These are phyloP conservation scores for Suillus fuscotomentosus DNA, from an alignment of 768 basidiomycete genomes.

Conservation along the genomic window DNA sequence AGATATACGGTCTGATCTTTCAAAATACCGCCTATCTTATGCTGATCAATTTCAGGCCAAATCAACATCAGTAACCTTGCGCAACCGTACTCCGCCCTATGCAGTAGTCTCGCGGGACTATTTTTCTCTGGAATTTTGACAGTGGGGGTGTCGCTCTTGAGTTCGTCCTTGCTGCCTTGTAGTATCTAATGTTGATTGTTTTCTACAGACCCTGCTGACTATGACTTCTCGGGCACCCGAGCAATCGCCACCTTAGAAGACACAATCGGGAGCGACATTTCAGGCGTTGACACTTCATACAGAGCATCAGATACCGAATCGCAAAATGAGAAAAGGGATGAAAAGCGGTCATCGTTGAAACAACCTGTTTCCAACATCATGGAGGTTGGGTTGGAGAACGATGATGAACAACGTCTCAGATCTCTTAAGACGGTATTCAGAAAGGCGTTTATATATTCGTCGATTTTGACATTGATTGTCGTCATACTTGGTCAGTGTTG, in stretches of 20 bases:
- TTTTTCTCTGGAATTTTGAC: conserved; percentile 38
- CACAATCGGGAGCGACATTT: conserved; percentile 4
- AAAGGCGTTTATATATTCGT: conserved; percentile 33
- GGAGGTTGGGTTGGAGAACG: neutral
- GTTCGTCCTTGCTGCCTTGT: conserved; percentile 15
- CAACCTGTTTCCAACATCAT: neutral
- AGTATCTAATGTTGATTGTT: conserved; percentile 2
- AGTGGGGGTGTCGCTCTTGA: conserved; percentile 33
- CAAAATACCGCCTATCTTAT: neutral
- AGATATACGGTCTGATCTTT: conserved; percentile 38
- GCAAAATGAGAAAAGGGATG: conserved; percentile 4
- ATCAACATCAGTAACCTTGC: conserved; percentile 38
- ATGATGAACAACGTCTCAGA: conserved; percentile 11
- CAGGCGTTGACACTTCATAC: neutral
- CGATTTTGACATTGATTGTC: conserved; percentile 31
- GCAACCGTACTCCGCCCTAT: conserved; percentile 39
- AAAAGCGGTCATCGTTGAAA: neutral
- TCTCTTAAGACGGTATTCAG: conserved; percentile 30
- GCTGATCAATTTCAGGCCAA: conserved; percentile 20
- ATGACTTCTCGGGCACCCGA: conserved; percentile 37
- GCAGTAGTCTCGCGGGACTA: conserved; percentile 37
- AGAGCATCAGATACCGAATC: conserved; percentile 18
- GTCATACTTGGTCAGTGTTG: conserved; percentile 30
- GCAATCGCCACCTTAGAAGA: conserved; percentile 32
- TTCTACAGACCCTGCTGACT: conserved; percentile 32